Base-by-base conservation (phyloP, 345 rosid genomes). In the Sonneratia caseolaris region DNA sequence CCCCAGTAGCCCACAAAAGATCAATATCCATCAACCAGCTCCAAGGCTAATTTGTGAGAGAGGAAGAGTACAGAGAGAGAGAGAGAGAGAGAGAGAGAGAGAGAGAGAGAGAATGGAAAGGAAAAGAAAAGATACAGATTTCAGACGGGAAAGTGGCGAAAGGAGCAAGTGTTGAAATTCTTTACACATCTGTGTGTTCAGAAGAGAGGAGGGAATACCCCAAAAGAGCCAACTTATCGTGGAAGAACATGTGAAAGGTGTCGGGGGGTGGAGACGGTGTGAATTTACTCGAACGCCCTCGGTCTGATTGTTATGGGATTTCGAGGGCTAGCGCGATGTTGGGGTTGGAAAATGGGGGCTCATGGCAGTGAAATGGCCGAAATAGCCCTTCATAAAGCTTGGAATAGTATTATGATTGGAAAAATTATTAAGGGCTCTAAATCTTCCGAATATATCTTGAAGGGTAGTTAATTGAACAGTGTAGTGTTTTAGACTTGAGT, bases 1-100 rank as follows among this genome's bases (percentile, higher is more conserved):
- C 97, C 94, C 94, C 91, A 81, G 85, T 83, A 83, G 81, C 83
- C 93, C 94, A 87, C 82, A 91, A 86, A 93, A 95, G 90, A 84
- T 88, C 96, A 88, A 90, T 89, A 94, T 91, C 98, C 96, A 94
- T 93, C 80, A 93, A 89, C 98, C 92, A 88, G 87, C 79, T 68
- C 82, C 84, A 76, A 74, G 80, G 80, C 83, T 73, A 79, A 7
- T 64, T 72, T 79, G 71, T 64, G 67, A 55, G 72, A 49, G 70
- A 62, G 76, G 71, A 75, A 68, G 45, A 75, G 64, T 55, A 49
- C 69, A 62, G 76, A 73, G 76, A 68, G 45, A 75, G 64, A 61
- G 56, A 37, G 47, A 75, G 64, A 61, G 56, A 64, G 62, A 68
- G 51, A 65, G 71, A 68, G 64, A 66, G 56, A 37, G 47, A 75